These are phyloP conservation scores for Falciphora oryzae DNA, from an alignment of 2,329 filamentous ascomycete genomes.

Conservation along the genomic window DNA sequence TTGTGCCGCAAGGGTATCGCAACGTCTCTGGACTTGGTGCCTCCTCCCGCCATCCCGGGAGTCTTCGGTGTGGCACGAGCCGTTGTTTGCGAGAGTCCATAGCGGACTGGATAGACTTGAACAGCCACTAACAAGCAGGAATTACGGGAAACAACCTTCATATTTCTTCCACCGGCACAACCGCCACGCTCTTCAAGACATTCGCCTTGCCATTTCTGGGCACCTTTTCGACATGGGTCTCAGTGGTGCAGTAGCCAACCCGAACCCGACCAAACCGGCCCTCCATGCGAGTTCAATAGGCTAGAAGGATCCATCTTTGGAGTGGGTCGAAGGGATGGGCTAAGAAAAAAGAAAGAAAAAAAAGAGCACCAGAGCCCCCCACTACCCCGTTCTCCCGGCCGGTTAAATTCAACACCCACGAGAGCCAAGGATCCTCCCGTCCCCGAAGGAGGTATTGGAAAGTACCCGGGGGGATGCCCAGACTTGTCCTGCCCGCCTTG, in stretches of 20 bases:
- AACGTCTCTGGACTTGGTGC: neutral
- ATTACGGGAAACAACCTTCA: neutral
- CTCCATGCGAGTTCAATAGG: neutral
- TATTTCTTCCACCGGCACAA: neutral
- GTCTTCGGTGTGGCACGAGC: neutral
- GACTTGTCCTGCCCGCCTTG: too few species aligned
- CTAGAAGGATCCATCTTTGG: neutral
- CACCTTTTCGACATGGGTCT: neutral
- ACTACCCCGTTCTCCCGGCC: neutral
- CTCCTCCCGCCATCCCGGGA: neutral
- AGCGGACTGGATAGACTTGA: neutral
- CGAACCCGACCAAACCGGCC: neutral
- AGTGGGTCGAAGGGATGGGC: neutral
- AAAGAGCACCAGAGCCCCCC: neutral
- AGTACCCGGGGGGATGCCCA: too few species aligned
- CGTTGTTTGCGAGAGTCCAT: neutral
- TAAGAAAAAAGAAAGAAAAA: neutral
- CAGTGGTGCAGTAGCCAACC: neutral
- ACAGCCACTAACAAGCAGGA: neutral
- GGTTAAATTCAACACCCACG: neutral
- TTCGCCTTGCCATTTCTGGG: too few species aligned
- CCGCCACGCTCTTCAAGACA: neutral
- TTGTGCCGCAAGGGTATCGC: too few species aligned
- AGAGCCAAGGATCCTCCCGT: neutral
- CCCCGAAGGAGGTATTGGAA: too few species aligned